Percentiles rank a stretch among this genome's conserved stretches.
These are phyloP conservation scores for Kregervanrija fluxuum DNA, from an alignment of 805 yeast species.

Conservation along the genomic window DNA sequence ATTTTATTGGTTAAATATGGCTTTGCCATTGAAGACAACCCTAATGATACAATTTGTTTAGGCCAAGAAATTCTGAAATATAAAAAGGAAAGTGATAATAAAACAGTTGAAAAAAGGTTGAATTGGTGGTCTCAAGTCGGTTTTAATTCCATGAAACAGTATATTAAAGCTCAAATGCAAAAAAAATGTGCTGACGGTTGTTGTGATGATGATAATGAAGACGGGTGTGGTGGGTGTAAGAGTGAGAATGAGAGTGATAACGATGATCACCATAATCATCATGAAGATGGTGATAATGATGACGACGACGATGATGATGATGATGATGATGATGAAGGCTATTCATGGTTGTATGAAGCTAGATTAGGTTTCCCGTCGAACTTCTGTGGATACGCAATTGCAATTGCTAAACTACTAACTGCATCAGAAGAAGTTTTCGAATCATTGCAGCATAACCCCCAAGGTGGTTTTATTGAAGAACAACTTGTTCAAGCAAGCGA, in stretches of 20 bases:
- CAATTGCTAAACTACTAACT: slow-evolving; percentile 32
- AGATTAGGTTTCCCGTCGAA: slow-evolving; percentile 40
- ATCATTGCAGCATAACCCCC: slow-evolving; percentile 7
- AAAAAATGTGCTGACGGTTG: slow-evolving; percentile 5
- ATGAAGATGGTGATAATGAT: slow-evolving; percentile 8
- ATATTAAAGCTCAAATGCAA: slow-evolving; percentile 9
- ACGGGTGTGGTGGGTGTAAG: slow-evolving; percentile 3
- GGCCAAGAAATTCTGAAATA: slow-evolving; percentile 35
- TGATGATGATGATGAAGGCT: slow-evolving; percentile 27
- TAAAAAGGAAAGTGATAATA: slow-evolving; percentile 10
- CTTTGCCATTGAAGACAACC: slow-evolving; percentile 50
- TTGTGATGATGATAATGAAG: slow-evolving; percentile 6
- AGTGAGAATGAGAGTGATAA: slow-evolving; percentile 10
- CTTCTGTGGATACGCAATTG: slow-evolving; percentile 38
- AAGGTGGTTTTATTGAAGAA: slow-evolving; percentile 8
- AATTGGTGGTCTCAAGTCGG: slow-evolving; percentile 24
- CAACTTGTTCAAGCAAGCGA: slow-evolving; percentile 4
- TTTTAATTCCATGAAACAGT: slow-evolving; percentile 9
- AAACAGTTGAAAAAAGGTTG: slow-evolving; percentile 12
- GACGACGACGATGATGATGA: slow-evolving; percentile 18
- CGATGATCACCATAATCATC: slow-evolving; percentile 10
- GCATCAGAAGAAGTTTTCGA: slow-evolving; percentile 16
- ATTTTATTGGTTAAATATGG: slow-evolving; percentile 72
- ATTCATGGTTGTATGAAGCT: slow-evolving; percentile 22
- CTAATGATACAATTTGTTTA: slow-evolving; percentile 51